Base-by-base conservation (phyloP, 306 rosid species). In the Prunus mume region DNA sequence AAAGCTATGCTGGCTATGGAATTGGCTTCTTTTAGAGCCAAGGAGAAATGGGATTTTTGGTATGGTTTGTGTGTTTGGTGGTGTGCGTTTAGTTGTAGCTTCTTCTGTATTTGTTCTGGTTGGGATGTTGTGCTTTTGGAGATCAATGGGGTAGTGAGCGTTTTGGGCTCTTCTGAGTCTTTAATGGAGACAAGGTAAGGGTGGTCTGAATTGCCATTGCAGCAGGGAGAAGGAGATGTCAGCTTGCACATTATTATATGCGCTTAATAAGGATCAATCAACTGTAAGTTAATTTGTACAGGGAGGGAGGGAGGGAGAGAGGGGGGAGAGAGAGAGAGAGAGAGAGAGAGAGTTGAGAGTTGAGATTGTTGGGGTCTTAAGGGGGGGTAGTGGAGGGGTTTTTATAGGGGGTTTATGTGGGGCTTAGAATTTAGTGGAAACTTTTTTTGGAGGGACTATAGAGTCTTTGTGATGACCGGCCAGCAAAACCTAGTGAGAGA, bases 1-100 rank as follows among this genome's bases (percentile, higher is more conserved):
- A 92, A 63, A 19, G 96, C 65, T 22, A 89, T 84, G 18, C 70
- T 43, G 19, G 81, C 75, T 66, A 92, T 90, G 74, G 75, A 72
- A 14, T 65, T 88, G 5, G 93, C 84, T 78, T 94, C 97, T 0
- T 55, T 20, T 12, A 90, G 12, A 49, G 77, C 83, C 20, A 72
- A 78, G 24, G 83, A 78, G 5, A 82, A 45, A 79, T 55, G 76
- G 67, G 74, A 24, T 38, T 79, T 71, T 1, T 79, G 43, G 43
- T 38, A 9, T 9, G 43, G 43, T 38, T 38, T 38, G 2, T 38
- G 43, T 38, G 43, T 6, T 38, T 38, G 43, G 7, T 38, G 43
- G 65, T 61, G n/a, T 28, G 65, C 19, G 6, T 61, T 61, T 32
- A 12, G 17, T 18, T 61, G 41, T 60, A 27, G 28, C 24, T 60